Percentiles rank a stretch among this genome's conserved stretches.
Conservation (phyloP, 371 early-diverging fungal species). For the Zancudomyces culisetae region DNA sequence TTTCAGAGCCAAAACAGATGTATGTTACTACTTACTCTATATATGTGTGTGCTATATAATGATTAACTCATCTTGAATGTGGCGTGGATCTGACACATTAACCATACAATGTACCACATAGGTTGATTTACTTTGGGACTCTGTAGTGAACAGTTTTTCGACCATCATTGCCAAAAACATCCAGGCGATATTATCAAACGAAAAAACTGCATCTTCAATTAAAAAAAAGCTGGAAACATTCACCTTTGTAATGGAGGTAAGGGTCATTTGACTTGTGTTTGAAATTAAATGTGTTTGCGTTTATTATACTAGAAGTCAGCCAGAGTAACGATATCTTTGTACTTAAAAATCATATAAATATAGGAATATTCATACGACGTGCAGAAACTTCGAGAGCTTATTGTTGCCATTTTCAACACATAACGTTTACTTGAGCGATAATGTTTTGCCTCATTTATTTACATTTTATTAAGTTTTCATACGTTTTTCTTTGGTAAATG, state of each 20-base stretch:
- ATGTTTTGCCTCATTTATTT: too few relatives aligned
- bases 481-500: too few relatives aligned
- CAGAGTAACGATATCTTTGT: too few relatives aligned
- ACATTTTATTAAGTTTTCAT: too few relatives aligned
- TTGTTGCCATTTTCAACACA: slow-evolving; percentile 5
- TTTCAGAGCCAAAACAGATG: slow-evolving; percentile 72
- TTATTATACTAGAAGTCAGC: too few relatives aligned
- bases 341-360: too few relatives aligned
- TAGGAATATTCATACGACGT: slow-evolving; percentile 55
- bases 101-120: too few relatives aligned
- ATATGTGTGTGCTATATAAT: neutral
- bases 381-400: slow-evolving; percentile 41
- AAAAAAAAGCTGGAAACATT: slow-evolving; percentile 57
- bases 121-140: slow-evolving; percentile 80
- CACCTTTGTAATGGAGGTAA: slow-evolving; percentile 74
- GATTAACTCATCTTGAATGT: neutral
- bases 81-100: too few relatives aligned
- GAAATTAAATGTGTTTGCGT: too few relatives aligned
- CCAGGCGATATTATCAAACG: slow-evolving; percentile 45
- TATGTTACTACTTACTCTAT: slow-evolving; percentile 10
- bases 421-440: too few relatives aligned
- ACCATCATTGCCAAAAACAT: slow-evolving; percentile 57
- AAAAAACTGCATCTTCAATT: slow-evolving; percentile 55
- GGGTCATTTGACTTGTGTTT: neutral
- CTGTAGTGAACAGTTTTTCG: slow-evolving; percentile 56